Base-by-base conservation (phyloP, 202 grass and related monocot species). In the Elaeis oleifera region DNA sequence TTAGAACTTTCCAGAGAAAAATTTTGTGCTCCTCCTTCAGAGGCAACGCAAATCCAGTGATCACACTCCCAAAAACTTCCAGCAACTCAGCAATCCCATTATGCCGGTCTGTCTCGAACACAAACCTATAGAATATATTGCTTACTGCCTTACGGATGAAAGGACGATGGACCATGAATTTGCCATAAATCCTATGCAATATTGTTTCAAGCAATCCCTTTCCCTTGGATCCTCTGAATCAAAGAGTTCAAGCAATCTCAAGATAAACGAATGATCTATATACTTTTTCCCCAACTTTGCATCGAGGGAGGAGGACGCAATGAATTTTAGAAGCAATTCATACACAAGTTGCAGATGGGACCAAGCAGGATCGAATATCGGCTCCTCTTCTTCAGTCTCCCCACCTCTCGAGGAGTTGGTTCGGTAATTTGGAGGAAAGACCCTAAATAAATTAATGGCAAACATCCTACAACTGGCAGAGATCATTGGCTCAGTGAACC, bases 281-380 rank as follows among this genome's bases (percentile, higher is more conserved):
- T 72, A 62, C 15, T 62, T 72, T 50, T 72, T 72, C 26, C 13
- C 70, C 16, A 72, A 23, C 50, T 72, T 72, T 29, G 59, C 58
- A 63, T 55, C 70, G n/a, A 62, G 49, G 18, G 49, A 61, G 44
- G 70, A 53, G 18, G 70, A 63, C 23, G 50, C 58, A 44, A 72
- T 60, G 18, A 72, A 72, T 28, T 62, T 72, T 24, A 63, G 58
- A 53, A 72, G 24, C 18, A 72, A 54, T 29, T 72, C 59, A 48
- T 72, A 72, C 17, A 72, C 70, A 72, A 72, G 58, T 62, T 72
- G 70, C 49, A 72, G 58, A 54, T 72, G 70, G 2, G 70, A 63
- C 70, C 70, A 72, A 54, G 59, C 25, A 39, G 70, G 70, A 11
- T 72, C 70, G 2, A 62, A 62, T 49, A 54, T 23, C 0, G 70